These are phyloP conservation scores for Cercophora sp. DNA, from an alignment of 495 filamentous ascomycete genomes.

Conservation along the genomic window DNA sequence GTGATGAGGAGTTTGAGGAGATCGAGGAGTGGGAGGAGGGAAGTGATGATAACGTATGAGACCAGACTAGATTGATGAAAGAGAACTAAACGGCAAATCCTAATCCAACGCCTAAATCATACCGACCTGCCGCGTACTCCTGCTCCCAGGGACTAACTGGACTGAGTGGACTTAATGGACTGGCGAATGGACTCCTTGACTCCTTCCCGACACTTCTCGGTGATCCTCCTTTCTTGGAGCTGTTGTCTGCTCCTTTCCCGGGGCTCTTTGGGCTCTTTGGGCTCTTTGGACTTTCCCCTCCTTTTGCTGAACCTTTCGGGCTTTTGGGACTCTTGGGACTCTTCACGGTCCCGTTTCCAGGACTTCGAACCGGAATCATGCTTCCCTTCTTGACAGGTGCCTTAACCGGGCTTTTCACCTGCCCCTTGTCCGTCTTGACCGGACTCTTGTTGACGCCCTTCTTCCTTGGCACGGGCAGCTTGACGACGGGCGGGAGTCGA, in stretches of 20 bases:
- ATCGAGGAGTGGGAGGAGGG: no score
- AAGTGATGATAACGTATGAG: no score
- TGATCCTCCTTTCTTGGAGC: not conserved
- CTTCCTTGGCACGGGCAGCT: not conserved
- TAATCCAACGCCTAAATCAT: not conserved
- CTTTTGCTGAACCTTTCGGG: not conserved
- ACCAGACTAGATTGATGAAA: no score
- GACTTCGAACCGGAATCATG: not conserved
- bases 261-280: not conserved
- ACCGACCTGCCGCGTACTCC: not conserved
- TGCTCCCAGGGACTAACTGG: conserved; percentile 4
- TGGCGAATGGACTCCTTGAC: conserved; percentile 1
- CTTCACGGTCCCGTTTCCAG: not conserved
- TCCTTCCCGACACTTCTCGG: not conserved
- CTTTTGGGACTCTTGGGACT: not conserved
- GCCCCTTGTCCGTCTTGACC: not conserved
- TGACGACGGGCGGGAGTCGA: conserved; percentile 5
- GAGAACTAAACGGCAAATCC: conserved; percentile 8
- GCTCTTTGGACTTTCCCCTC: not conserved
- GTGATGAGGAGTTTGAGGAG: no score
- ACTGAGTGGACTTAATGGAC: not conserved
- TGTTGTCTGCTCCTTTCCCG: not conserved
- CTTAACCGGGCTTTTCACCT: conserved; percentile 4
- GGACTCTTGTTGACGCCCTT: not conserved
- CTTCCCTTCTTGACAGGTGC: not conserved